Conservation (phyloP, 805 yeast genomes). For the Komagataella populi region DNA sequence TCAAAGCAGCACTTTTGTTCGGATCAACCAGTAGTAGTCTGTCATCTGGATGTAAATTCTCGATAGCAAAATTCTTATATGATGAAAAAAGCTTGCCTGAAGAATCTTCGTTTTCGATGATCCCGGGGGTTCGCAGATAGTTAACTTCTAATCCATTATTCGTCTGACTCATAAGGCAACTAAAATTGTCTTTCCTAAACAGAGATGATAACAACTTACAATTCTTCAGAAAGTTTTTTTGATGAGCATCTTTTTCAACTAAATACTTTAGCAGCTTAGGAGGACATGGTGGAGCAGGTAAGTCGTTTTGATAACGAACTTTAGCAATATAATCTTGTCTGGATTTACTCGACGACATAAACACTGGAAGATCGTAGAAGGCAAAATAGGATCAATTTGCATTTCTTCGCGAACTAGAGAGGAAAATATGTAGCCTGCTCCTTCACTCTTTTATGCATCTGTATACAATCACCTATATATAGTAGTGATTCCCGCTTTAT, state of each 20-base stretch:
- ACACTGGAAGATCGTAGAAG: neutral
- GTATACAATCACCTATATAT: neutral
- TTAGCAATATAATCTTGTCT: conserved; percentile 74
- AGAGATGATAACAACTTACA: conserved; percentile 52
- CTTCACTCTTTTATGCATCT: neutral
- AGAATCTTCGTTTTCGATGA: conserved; percentile 44
- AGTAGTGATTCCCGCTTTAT: neutral
- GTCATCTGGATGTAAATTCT: conserved; percentile 65
- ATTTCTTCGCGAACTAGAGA: neutral
- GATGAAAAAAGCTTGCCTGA: conserved; percentile 15
- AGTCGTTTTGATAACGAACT: conserved; percentile 68
- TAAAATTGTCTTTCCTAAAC: conserved; percentile 63
- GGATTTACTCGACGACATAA: conserved; percentile 5
- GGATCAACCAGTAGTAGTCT: conserved; percentile 71
- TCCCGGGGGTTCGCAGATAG: conserved; percentile 48
- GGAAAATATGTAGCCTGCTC: neutral
- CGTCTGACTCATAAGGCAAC: conserved; percentile 43
- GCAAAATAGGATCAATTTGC: neutral
- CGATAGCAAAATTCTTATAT: conserved; percentile 9
- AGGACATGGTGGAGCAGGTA: conserved; percentile 90
- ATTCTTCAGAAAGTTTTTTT: conserved; percentile 30
- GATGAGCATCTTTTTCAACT: conserved; percentile 16
- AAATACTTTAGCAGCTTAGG: conserved; percentile 65
- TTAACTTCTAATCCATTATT: conserved; percentile 72
- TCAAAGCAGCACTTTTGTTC: conserved; percentile 26